Evolutionary conservation across 176 grass and related monocot genomes (phyloP), one percentile per base, ranked within the genome.

Genomic region (Cenchrus americanus): DNA sequence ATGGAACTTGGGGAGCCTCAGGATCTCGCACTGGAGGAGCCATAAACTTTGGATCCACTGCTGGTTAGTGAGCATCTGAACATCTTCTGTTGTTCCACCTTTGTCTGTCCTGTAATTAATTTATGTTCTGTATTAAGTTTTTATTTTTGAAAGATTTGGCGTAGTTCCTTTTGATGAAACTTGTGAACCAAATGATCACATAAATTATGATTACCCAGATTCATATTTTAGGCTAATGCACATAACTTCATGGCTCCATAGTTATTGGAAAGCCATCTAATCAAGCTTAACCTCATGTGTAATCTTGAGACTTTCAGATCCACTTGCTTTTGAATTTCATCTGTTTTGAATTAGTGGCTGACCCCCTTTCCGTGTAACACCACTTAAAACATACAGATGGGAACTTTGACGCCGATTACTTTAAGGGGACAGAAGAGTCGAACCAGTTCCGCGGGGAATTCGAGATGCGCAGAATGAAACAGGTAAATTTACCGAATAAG

Each of bases 381-480:
- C 40, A 11, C 13, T 27, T 83, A 51, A 75, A 27, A 27, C 47
- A 34, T 59, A 62, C 90, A 99, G 96, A 96, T 89, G 96, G 93
- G 26, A 90, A 77, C 53, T 96, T 99, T 19, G 89, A 99, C 7
- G 76, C 80, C n/a, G 93, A 94, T 6, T 91, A 99, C 81, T 99
- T 99, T 75, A 92, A 96, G 87, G 85, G 91, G 42, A 94, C 91
- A 18, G 93, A 96, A 48, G 96, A 96, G 50, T 94, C 93, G 5
- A 94, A 88, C 69, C 86, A 96, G n/a, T 96, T 92, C 47, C 84
- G 85, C 17, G 69, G 30, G 87, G 96, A 99, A 46, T 99, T 96
- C 66, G 96, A 99, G 89, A 99, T 96, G 96, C 93, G 89, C 43
- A 94, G 55, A 82, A 91, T 96, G 60, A 99, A 94, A 76, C 91